Evolutionary conservation across 345 rosid species (phyloP).

Genomic region (Aegle marmelos): DNA sequence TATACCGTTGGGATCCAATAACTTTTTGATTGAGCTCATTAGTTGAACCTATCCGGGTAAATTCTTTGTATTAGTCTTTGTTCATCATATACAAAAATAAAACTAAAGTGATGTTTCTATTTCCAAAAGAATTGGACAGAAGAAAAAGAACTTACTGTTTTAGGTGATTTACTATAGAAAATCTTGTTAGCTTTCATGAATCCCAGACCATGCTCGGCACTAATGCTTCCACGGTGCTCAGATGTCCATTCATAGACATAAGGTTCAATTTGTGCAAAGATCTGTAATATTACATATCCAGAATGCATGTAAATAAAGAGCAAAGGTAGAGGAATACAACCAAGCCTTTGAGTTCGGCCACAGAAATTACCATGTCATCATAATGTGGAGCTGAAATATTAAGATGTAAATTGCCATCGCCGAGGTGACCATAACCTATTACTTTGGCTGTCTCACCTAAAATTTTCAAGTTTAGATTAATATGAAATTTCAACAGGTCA

Average conservation of each 20-base stretch:
- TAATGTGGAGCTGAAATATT: slow-evolving; percentile 71
- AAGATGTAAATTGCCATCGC: slow-evolving; percentile 92
- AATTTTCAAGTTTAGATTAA: slow-evolving; percentile 4
- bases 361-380: slow-evolving; percentile 52
- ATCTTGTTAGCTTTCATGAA: slow-evolving; percentile 88
- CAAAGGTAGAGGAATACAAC: background rate
- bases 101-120: background rate
- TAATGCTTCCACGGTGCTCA: slow-evolving; percentile 81
- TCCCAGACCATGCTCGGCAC: slow-evolving; percentile 98
- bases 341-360: background rate
- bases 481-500: background rate
- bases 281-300: slow-evolving; percentile 36
- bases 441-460: slow-evolving; percentile 73
- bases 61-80: slow-evolving; percentile 12
- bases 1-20: slow-evolving; percentile 80
- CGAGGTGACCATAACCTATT: slow-evolving; percentile 90
- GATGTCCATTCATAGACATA: slow-evolving; percentile 95
- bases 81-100: background rate
- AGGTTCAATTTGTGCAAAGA: slow-evolving; percentile 79
- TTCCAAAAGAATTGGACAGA: background rate
- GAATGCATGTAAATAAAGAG: background rate
- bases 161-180: slow-evolving; percentile 74
- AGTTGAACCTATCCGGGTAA: slow-evolving; percentile 48
- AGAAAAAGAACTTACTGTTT: slow-evolving; percentile 49
- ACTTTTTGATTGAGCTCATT: slow-evolving; percentile 76